Percentiles rank a stretch among this genome's conserved stretches.
Evolutionary conservation across 805 yeast genomes (phyloP).

Genomic region (Zygosaccharomyces pseudorouxii): DNA sequence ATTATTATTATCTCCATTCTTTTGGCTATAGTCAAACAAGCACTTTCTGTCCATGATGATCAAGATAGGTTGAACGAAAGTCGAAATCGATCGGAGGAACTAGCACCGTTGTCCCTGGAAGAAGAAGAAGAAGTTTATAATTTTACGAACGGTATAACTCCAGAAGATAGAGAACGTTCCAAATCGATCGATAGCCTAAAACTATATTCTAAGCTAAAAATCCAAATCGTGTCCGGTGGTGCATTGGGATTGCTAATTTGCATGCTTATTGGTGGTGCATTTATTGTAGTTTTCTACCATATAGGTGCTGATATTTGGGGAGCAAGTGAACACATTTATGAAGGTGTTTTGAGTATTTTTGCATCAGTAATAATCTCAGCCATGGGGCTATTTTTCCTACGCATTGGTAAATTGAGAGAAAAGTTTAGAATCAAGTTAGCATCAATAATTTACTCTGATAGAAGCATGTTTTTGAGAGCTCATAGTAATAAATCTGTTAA

Average conservation of each 20-base stretch:
- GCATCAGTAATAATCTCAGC: conserved; percentile 75
- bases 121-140: conserved; percentile 33
- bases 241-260: conserved; percentile 65
- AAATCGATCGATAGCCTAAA: conserved; percentile 28
- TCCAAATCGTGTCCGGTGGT: conserved; percentile 85
- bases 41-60: conserved; percentile 39
- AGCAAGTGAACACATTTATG: conserved; percentile 83
- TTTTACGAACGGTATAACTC: conserved; percentile 8
- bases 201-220: conserved; percentile 44
- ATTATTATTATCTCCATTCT: conserved; percentile 72
- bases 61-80: conserved; percentile 1
- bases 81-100: conserved; percentile 4
- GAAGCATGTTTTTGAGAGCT: conserved; percentile 18
- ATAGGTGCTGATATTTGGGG: conserved; percentile 86
- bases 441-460: conserved; percentile 36
- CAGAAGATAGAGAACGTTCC: conserved; percentile 15
- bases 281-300: conserved; percentile 65
- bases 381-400: conserved; percentile 80
- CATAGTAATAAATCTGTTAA: conserved; percentile 28
- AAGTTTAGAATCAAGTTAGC: conserved; percentile 71
- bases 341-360: conserved; percentile 72
- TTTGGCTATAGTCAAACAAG: conserved; percentile 65
- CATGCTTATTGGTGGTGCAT: conserved; percentile 63
- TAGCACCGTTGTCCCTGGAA: conserved; percentile 19
- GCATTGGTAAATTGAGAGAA: conserved; percentile 75